Evolutionary conservation across 2,329 filamentous ascomycete species (phyloP).

Genomic region (Helminthosporium solani): DNA sequence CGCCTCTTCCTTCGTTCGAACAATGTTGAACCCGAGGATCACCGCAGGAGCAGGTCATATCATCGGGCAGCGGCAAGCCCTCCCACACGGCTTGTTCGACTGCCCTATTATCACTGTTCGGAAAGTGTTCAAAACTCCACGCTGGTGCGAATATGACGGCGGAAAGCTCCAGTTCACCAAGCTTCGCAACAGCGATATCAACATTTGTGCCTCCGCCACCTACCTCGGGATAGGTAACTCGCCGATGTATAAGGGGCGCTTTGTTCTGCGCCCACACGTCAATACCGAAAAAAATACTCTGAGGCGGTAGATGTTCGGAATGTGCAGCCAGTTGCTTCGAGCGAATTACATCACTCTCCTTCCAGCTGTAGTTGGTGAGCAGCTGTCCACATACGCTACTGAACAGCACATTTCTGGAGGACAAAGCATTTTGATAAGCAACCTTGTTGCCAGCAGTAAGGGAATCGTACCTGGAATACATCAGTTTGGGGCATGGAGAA

Average conservation of each 20-base stretch:
- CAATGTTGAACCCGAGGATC: slow-evolving; percentile 19
- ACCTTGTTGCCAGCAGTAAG: slow-evolving; percentile 46
- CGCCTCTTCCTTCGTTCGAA: slow-evolving; percentile 23
- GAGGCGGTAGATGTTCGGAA: slow-evolving; percentile 18
- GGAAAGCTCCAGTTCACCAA: slow-evolving; percentile 39
- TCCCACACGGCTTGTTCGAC: slow-evolving; percentile 42
- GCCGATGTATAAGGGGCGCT: slow-evolving; percentile 25
- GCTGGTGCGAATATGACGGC: slow-evolving; percentile 49
- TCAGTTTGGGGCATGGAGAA: not conserved
- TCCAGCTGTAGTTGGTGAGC: slow-evolving; percentile 52
- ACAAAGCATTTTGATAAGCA: slow-evolving; percentile 49
- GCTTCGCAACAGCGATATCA: slow-evolving; percentile 42
- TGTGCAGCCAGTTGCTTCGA: slow-evolving; percentile 29
- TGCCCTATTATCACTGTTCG: slow-evolving; percentile 15
- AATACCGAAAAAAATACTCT: slow-evolving; percentile 45
- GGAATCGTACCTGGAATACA: slow-evolving; percentile 47
- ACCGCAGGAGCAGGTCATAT: slow-evolving; percentile 38
- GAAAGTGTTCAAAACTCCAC: slow-evolving; percentile 51
- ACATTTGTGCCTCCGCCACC: slow-evolving; percentile 47
- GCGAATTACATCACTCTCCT: slow-evolving; percentile 21
- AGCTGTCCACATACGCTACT: slow-evolving; percentile 41
- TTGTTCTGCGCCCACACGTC: slow-evolving; percentile 51
- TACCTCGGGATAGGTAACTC: slow-evolving; percentile 41
- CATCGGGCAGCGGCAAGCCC: slow-evolving; percentile 26
- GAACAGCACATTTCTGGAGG: slow-evolving; percentile 41